Evolutionary conservation across 169 alveolate genomes (phyloP), one percentile per base, ranked within the genome.

Genomic region (Ichthyophthirius multifiliis): DNA sequence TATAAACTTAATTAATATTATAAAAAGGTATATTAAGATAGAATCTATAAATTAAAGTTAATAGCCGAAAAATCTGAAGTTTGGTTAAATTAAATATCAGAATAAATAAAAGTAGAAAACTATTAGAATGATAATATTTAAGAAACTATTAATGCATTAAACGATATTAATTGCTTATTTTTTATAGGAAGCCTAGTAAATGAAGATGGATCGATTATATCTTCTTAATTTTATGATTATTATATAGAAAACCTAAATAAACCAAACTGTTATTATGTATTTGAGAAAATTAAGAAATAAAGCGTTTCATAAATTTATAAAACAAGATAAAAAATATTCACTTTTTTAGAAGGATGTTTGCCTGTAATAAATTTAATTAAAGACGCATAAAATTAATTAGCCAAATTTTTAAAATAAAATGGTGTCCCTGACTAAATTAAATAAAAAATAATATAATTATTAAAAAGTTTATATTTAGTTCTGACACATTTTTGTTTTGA

Each of bases 341-440:
- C 71, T 7, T 81, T 73, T 64, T 62, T 81, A 27, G 20, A 32
- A 18, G 86, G 86, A 12, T 82, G 73, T 16, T 18, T 37, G 2
- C 86, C 86, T n/a, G 43, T 81, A 5, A 55, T 81, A 1, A 71
- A 81, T 48, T 48, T 81, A 46, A 44, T 81, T 18, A 81, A 76
- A 18, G 80, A 81, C 32, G 47, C 86, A 6, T 48, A 81, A 48
- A 81, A 81, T 43, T 31, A 81, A 73, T 39, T 81, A 48, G 47
- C 62, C 5, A 74, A 73, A 45, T 34, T 81, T 30, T 32, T 81
- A 13, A 81, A 81, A 43, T 46, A 74, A 6, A 23, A 37, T 6
- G 37, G 47, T 5, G 43, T 37, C 13, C 5, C 48, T 13, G 63
- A 55, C 31, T 20, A 20, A 12, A 46, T 65, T 4, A 41, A 81